A percentile compares a stretch with the other conserved stretches of the same genome.
Conservation (phyloP, 2,329 filamentous ascomycete genomes). For the Hypoxylon sp. region DNA sequence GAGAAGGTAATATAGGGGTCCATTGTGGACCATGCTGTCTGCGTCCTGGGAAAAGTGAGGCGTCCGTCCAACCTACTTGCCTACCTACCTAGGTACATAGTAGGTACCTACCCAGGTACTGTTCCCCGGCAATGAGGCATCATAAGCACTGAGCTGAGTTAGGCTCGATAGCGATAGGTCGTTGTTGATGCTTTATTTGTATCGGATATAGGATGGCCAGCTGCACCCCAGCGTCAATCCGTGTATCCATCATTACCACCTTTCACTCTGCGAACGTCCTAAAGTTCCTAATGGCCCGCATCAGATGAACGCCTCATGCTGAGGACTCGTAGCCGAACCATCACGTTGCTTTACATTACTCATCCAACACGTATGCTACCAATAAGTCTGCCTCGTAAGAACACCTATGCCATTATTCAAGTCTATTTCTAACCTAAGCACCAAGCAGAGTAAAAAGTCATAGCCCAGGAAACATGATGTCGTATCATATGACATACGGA, state of each 20-base stretch:
- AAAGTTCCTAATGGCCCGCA: neutral
- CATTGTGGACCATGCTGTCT: constrained; percentile 2
- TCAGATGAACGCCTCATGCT: neutral
- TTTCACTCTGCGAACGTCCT: neutral
- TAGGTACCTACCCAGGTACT: neutral
- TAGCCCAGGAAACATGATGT: neutral
- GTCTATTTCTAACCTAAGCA: neutral
- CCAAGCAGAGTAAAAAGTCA: neutral
- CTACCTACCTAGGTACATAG: neutral
- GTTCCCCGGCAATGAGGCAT: neutral
- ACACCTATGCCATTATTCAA: neutral
- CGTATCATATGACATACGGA: constrained; percentile 14
- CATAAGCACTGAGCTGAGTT: neutral
- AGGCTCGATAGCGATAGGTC: neutral
- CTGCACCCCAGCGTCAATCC: constrained; percentile 5
- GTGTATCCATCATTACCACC: neutral
- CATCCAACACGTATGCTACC: constrained; percentile 1
- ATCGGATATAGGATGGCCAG: neutral
- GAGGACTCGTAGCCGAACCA: neutral
- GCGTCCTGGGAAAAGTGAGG: constrained; percentile 3
- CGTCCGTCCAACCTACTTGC: constrained; percentile 4
- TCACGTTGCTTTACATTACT: constrained; percentile 10
- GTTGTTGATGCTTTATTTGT: constrained; percentile 6
- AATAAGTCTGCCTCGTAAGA: constrained; percentile 3
- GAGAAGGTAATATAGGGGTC: neutral